These are phyloP conservation scores for Rubia occidens DNA, from an alignment of 305 asterid genomes.

Conservation along the genomic window DNA sequence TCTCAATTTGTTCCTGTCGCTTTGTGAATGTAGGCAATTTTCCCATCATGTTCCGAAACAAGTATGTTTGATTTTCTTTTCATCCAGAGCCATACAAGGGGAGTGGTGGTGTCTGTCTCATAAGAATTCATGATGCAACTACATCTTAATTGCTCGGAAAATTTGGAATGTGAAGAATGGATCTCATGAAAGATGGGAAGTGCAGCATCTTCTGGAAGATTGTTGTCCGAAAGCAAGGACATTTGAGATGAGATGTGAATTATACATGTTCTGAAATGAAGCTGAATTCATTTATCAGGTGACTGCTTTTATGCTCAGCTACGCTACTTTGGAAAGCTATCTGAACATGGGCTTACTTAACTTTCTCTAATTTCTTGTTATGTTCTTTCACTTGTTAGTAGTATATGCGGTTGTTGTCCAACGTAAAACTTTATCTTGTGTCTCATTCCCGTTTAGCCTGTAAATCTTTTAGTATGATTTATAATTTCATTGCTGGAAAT, in stretches of 20 bases:
- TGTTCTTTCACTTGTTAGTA: background rate
- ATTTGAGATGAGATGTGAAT: background rate
- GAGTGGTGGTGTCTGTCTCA: background rate
- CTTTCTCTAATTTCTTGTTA: background rate
- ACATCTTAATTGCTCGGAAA: background rate
- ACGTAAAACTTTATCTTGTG: background rate
- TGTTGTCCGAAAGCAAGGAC: background rate
- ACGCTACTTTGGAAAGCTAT: background rate
- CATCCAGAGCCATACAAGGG: background rate
- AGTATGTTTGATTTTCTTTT: background rate
- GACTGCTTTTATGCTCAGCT: conserved; percentile 2
- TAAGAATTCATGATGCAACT: background rate
- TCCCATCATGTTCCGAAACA: background rate
- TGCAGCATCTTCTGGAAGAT: background rate
- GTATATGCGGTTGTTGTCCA: background rate
- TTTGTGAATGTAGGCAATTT: background rate
- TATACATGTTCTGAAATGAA: background rate
- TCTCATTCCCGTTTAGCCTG: background rate
- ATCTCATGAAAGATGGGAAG: background rate
- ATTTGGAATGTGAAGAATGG: background rate
- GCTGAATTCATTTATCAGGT: conserved; percentile 10
- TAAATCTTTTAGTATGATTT: background rate
- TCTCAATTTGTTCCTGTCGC: background rate
- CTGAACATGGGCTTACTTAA: background rate
- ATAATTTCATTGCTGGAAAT: background rate